Base-by-base conservation (phyloP, 2,329 filamentous ascomycete species). In the Colletotrichum neosansevieriae region DNA sequence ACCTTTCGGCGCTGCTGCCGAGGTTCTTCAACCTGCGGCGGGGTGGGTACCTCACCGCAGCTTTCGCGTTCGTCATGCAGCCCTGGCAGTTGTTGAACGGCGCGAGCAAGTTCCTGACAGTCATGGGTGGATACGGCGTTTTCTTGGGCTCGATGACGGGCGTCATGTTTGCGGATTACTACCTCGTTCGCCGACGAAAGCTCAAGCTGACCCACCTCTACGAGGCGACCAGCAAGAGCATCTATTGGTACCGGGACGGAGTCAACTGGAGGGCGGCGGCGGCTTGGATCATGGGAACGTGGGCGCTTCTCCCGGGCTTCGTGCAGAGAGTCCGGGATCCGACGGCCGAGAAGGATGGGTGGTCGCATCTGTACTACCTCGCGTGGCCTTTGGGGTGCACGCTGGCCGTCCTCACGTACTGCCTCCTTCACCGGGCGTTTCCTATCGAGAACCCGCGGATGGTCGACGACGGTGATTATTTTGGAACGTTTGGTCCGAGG, bases 201-300 rank as follows among this genome's bases (percentile, higher is more conserved):
- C 72, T 80, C 21, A 78, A 78, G 53, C 74, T 81, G 6, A 79
- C 76, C n/a, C 75, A 79, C 49, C 71, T 81, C 3, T 80, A 78
- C 51, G 67, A 67, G 5, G 59, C 63, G 9, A 70, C 66, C 1
- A 6, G 57, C 4, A 4, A 45, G 11, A 73, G 72, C 38, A 63
- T 74, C 3, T 75, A 74, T 58, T 75, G 73, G 73, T 75, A 73
- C 59, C 42, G 61, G 10, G 61, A 66, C 5, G 74, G 73, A 1
- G 65, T 72, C 54, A 75, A 75, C 67, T 73, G 67, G 67, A 63
- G 74, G 6, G 70, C 73, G 12, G 59, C 45, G 3, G 53, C 67
- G 10, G 70, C 72, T 2, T 73, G 73, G 73, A 19, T 53, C 6
- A 19, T 67, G n/a, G 72, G 70, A 0, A 72, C 71, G 1, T 74